Percentiles rank a stretch among this genome's conserved stretches.
These are phyloP conservation scores for Pisolithus marmoratus DNA, from an alignment of 768 basidiomycete genomes.

Conservation along the genomic window DNA sequence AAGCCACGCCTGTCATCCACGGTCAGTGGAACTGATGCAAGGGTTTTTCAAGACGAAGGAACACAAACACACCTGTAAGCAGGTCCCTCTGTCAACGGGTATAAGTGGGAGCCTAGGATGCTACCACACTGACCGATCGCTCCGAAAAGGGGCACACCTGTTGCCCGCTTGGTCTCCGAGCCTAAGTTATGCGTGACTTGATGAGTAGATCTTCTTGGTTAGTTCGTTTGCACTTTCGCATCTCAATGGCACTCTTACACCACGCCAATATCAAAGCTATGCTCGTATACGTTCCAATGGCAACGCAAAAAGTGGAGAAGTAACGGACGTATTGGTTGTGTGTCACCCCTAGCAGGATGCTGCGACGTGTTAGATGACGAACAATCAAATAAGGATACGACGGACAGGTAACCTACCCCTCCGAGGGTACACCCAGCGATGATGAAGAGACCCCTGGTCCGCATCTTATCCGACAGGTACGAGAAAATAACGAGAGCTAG, in stretches of 20 bases:
- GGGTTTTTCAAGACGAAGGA: neutral
- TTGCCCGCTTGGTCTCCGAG: slow-evolving; percentile 41
- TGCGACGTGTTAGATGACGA: slow-evolving; percentile 3
- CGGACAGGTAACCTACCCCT: slow-evolving; percentile 40
- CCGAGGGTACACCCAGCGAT: slow-evolving; percentile 25
- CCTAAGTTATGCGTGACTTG: slow-evolving; percentile 39
- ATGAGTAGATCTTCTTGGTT: neutral
- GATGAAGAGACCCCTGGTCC: slow-evolving; percentile 36
- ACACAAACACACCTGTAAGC: slow-evolving; percentile 27
- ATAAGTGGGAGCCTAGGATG: slow-evolving; percentile 37
- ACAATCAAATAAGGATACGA: neutral
- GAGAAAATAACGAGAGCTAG: slow-evolving; percentile 31
- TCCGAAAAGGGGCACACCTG: slow-evolving; percentile 37
- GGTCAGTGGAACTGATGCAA: neutral
- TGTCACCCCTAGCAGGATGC: slow-evolving; percentile 30
- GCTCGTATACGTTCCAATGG: slow-evolving; percentile 40
- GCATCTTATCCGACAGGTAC: slow-evolving; percentile 39
- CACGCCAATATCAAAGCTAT: slow-evolving; percentile 43
- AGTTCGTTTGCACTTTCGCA: neutral
- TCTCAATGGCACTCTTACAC: slow-evolving; percentile 30
- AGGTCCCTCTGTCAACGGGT: slow-evolving; percentile 36
- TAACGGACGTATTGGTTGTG: slow-evolving; percentile 35
- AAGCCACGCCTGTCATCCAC: slow-evolving; percentile 12
- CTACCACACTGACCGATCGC: slow-evolving; percentile 39
- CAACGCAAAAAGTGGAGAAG: slow-evolving; percentile 41